Evolutionary conservation across 148 eudicot genomes (phyloP).

Genomic region (Vaccinium macrocarpon): DNA sequence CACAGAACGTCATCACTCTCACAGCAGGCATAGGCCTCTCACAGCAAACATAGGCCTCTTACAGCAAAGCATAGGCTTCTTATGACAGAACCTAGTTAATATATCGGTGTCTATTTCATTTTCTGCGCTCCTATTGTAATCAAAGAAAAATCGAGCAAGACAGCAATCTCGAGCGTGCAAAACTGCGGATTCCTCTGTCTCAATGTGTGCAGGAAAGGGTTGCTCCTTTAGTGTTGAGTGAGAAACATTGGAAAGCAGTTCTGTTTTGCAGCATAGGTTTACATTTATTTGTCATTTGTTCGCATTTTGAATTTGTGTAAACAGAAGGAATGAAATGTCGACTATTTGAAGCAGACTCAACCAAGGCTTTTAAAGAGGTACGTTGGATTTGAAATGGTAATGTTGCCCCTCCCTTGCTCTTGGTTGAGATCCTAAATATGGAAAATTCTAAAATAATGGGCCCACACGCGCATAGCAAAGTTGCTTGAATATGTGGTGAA

Average conservation of each 20-base stretch:
- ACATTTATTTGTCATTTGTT: not conserved
- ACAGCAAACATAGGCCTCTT: conserved; percentile 24
- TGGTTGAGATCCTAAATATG: not conserved
- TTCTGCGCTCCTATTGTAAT: not conserved
- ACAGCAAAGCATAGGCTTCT: conserved; percentile 25
- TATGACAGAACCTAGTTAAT: not conserved
- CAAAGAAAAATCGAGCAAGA: not conserved
- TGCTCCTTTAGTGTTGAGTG: not conserved
- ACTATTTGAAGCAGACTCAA: not conserved
- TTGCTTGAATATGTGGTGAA: not conserved
- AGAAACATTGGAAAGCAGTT: not conserved
- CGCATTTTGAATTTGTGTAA: not conserved
- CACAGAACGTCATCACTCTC: conserved; percentile 61
- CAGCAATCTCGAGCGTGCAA: not conserved
- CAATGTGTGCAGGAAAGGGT: not conserved
- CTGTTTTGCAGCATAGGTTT: not conserved
- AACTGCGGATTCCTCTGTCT: not conserved
- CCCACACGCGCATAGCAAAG: not conserved
- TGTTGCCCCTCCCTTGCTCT: not conserved
- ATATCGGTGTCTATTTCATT: not conserved
- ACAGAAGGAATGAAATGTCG: not conserved
- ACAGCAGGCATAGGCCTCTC: conserved; percentile 35
- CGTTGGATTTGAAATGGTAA: not conserved
- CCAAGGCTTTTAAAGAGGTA: not conserved
- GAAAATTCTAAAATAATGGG: not conserved